Percentiles rank a stretch among this genome's conserved stretches.
phyloP scores from a whole-genome alignment of 2,329 filamentous ascomycete species.

The Delphinella strobiligena region DNA sequence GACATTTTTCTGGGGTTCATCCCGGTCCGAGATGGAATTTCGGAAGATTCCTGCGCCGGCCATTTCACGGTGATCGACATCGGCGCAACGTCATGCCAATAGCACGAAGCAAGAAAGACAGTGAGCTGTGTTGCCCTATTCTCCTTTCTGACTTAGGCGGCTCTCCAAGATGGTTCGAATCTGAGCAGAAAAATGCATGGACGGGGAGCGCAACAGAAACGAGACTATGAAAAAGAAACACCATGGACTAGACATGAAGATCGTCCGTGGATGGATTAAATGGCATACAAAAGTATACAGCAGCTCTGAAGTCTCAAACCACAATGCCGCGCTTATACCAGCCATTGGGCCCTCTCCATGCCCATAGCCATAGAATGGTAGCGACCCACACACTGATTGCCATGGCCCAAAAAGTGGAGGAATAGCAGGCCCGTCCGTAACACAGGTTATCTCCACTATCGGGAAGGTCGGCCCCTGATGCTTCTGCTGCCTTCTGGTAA shows the following conservation, averaged over 20 bases:
- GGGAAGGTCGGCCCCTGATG: slow-evolving; percentile 31
- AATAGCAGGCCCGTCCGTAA: slow-evolving; percentile 73
- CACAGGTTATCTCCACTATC: slow-evolving; percentile 49
- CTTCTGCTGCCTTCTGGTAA: slow-evolving; percentile 56
- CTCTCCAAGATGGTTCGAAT: no score
- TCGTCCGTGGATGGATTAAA: neutral
- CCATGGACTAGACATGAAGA: neutral
- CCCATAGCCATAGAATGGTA: slow-evolving; percentile 58
- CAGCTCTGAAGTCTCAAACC: no score
- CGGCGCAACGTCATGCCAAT: no score
- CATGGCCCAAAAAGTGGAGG: slow-evolving; percentile 75
- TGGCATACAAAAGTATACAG: neutral
- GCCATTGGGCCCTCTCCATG: slow-evolving; percentile 58
- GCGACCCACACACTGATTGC: slow-evolving; percentile 68
- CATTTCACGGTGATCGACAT: no score
- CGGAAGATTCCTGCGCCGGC: neutral
- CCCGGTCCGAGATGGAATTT: neutral
- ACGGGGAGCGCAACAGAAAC: no score
- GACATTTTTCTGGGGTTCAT: no score
- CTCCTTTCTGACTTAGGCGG: no score
- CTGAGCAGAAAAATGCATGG: no score
- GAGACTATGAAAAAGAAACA: neutral
- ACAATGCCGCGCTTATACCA: slow-evolving; percentile 7
- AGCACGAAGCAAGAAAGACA: no score
- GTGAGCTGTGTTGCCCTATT: no score